Conservation (phyloP, 192 early-diverging fungal genomes). For the Cetraspora pellucida region DNA sequence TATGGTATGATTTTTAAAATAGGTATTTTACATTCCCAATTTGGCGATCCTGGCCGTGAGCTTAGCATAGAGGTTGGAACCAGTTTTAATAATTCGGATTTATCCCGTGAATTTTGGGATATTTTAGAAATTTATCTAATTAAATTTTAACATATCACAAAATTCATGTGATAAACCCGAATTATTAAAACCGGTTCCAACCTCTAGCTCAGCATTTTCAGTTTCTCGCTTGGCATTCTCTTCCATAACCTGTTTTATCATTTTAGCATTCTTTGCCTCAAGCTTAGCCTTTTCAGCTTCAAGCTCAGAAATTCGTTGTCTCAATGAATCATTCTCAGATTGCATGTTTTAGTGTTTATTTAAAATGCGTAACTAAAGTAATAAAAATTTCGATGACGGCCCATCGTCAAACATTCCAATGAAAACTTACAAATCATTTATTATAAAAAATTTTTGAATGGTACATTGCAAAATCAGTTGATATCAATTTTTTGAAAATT, state of each 20-base stretch:
- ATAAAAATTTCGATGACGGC: constrained; percentile 6
- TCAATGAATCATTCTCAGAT: background rate
- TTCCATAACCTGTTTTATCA: constrained; percentile 12
- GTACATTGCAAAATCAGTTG: constrained; percentile 18
- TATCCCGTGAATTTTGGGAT: no score
- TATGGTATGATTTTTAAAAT: no score
- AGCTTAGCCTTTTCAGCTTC: constrained; percentile 11
- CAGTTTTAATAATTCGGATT: no score
- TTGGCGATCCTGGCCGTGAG: constrained; percentile 9
- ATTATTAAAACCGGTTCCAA: no score
- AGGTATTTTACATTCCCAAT: no score
- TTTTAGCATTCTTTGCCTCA: background rate
- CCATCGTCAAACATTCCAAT: constrained; percentile 1
- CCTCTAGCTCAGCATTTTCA: constrained; percentile 14
- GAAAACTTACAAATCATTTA: constrained; percentile 24
- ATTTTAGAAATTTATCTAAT: no score
- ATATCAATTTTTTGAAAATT: constrained; percentile 13
- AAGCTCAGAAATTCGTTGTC: constrained; percentile 5
- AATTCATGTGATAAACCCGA: no score
- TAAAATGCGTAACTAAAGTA: constrained; percentile 17
- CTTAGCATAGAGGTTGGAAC: no score
- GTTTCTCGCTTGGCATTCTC: constrained; percentile 6
- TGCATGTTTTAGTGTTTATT: constrained; percentile 9
- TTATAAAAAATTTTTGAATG: constrained; percentile 20
- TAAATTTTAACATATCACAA: no score